These are phyloP conservation scores for Hebeloma cylindrosporum DNA, from an alignment of 768 basidiomycete species.

Conservation along the genomic window DNA sequence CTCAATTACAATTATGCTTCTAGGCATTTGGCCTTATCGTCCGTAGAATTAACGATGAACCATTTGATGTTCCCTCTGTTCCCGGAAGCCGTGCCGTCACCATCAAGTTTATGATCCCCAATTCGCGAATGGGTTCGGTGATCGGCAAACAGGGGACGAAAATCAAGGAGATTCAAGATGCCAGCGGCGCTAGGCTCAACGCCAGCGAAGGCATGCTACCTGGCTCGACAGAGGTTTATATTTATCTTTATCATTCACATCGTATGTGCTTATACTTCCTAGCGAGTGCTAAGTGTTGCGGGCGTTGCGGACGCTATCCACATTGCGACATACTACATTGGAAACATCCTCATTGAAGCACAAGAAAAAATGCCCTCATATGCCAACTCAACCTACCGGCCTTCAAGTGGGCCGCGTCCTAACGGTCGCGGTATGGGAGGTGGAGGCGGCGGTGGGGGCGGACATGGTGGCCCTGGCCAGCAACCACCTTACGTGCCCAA, in stretches of 20 bases:
- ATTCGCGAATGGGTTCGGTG: conserved; percentile 98
- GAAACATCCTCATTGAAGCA: conserved; percentile 94
- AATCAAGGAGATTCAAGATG: conserved; percentile 99
- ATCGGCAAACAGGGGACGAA: conserved; percentile 98
- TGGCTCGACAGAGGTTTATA: conserved; percentile 92
- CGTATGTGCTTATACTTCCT: conserved; percentile 18
- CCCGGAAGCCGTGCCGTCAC: conserved; percentile 98
- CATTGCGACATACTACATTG: conserved; percentile 99
- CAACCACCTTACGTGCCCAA: conserved; percentile 63
- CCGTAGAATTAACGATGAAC: conserved; percentile 97
- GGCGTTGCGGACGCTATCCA: conserved; percentile 99
- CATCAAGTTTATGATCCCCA: conserved; percentile 99
- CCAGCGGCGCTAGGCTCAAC: conserved; percentile 92
- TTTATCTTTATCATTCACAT: conserved; percentile 11
- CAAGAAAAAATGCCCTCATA: conserved; percentile 73
- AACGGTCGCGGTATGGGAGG: conserved; percentile 15
- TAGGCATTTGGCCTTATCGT: conserved; percentile 99
- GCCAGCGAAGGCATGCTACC: conserved; percentile 98
- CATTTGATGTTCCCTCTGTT: conserved; percentile 95
- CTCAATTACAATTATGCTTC: conserved; percentile 5
- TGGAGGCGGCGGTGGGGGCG: conserved; percentile 6
- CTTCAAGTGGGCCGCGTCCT: conserved; percentile 57
- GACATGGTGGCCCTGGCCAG: conserved; percentile 30
- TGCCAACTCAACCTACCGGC: conserved; percentile 64
- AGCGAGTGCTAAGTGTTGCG: conserved; percentile 97